Base-by-base conservation (phyloP, 495 filamentous ascomycete species). In the Podospora conica region DNA sequence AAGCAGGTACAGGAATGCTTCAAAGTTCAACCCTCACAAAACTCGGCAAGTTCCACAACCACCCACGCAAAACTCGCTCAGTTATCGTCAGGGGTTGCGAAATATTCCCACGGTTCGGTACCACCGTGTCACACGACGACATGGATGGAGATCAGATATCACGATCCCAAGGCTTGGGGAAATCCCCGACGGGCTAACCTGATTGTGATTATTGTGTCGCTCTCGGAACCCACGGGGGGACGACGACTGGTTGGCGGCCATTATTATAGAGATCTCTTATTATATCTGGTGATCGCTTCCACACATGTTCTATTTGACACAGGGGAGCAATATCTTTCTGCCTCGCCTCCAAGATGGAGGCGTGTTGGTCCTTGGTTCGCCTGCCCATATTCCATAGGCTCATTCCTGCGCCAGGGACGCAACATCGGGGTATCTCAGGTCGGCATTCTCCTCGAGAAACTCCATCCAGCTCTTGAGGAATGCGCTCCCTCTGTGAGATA, bases 391-490 rank as follows among this genome's bases (percentile, higher is more conserved):
- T n/a, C n/a, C n/a, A n/a, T n/a, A n/a, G n/a, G n/a, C 72, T 65
- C 62, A 67, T 21, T 70, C 73, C 55, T 64, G 31, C 27, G 73
- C 72, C 60, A 91, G 68, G 53, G 87, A 85, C 24, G 83, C 77
- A 9, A 87, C 79, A 72, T 93, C 87, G 11, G 92, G 91, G 78
- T 96, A 96, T 68, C 93, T 81, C 60, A 96, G 76, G 77, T 96
- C 92, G 3, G 91, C 89, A 71, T 93, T 75, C 64, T 93, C 90
- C 73, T 96, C 93, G 27, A 97, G 78, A 72, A 86, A 90, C n/a
- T 78, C 83, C 90, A 96, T 96, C 93, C 93, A 97, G 58, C 83
- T 81, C 73, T 91, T 91, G 63, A 97, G 81, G 74, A 96, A 97
- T 61, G 81, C 81, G 75, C 89, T 92, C 4, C 91, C 87, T 73